Conservation (phyloP, 2,329 filamentous ascomycete genomes). For the Venturia effusa region DNA sequence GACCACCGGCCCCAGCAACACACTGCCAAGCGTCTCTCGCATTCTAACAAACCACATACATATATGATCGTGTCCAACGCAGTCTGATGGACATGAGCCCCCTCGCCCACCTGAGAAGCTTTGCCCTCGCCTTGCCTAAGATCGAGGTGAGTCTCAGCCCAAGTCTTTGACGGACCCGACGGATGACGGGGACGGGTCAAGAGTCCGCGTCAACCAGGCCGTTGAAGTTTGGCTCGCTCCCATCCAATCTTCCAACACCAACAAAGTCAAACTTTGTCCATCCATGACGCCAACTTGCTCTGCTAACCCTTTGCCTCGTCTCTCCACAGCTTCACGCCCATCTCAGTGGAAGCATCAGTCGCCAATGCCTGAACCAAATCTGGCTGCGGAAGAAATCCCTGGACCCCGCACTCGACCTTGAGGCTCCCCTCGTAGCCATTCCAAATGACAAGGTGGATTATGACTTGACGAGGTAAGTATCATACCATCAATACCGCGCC, state of each 20-base stretch:
- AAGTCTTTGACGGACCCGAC: neutral
- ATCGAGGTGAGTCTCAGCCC: conserved; percentile 12
- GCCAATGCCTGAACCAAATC: conserved; percentile 61
- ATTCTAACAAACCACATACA: too few relatives aligned
- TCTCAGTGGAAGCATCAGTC: conserved; percentile 66
- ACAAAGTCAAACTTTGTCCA: too few relatives aligned
- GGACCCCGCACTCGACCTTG: conserved; percentile 42
- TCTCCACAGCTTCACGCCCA: conserved; percentile 61
- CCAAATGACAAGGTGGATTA: conserved; percentile 61
- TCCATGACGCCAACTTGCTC: neutral
- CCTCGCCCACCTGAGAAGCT: neutral
- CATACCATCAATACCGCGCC: conserved; percentile 1
- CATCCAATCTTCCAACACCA: too few relatives aligned
- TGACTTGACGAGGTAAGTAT: conserved; percentile 54
- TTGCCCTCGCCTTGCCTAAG: conserved; percentile 10
- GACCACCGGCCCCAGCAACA: too few relatives aligned
- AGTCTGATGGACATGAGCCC: neutral
- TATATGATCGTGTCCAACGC: too few relatives aligned
- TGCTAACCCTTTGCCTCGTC: neutral
- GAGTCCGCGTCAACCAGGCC: too few relatives aligned
- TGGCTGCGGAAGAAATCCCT: conserved; percentile 51
- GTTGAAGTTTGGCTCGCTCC: neutral
- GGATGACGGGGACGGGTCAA: neutral
- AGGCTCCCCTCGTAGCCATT: conserved; percentile 60
- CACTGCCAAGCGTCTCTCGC: too few relatives aligned